Evolutionary conservation across 257 asterid species (phyloP).

Genomic region (Penstemon newberryi): DNA sequence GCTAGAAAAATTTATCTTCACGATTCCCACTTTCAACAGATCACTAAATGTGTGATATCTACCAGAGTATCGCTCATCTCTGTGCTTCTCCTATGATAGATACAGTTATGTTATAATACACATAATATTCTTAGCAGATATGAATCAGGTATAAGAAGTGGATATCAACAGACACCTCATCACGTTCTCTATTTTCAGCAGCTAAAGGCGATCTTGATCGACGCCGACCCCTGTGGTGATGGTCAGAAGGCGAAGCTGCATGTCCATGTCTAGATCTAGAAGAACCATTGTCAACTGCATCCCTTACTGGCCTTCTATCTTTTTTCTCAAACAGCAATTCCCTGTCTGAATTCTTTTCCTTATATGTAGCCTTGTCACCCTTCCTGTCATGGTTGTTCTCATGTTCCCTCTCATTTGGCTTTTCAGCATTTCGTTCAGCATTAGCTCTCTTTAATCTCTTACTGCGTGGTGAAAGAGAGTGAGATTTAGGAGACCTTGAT

Average conservation of each 20-base stretch:
- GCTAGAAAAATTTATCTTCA: too few relatives aligned
- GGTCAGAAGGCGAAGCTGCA: slow-evolving; percentile 62
- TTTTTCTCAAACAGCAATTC: slow-evolving; percentile 23
- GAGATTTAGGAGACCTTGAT: slow-evolving; percentile 36
- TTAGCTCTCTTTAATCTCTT: slow-evolving; percentile 64
- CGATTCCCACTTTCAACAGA: too few relatives aligned
- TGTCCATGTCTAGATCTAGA: slow-evolving; percentile 51
- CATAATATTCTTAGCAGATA: too few relatives aligned
- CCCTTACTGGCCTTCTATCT: too few relatives aligned
- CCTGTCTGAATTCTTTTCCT: slow-evolving; percentile 53
- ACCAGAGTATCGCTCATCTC: too few relatives aligned
- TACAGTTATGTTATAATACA: too few relatives aligned
- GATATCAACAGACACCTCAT: slow-evolving; percentile 94
- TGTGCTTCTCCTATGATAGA: too few relatives aligned
- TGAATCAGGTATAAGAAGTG: slow-evolving; percentile 32
- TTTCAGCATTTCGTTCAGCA: slow-evolving; percentile 55
- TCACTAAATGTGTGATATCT: too few relatives aligned
- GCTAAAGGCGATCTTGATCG: slow-evolving; percentile 73
- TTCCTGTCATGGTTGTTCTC: slow-evolving; percentile 48
- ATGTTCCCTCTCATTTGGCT: slow-evolving; percentile 45
- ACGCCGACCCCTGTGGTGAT: slow-evolving; percentile 51
- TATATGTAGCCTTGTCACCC: slow-evolving; percentile 25
- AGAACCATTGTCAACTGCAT: slow-evolving; percentile 42
- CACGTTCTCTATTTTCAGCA: slow-evolving; percentile 56
- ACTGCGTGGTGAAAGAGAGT: slow-evolving; percentile 71